These are phyloP conservation scores for Malassezia restricta DNA, from an alignment of 1,284 basidiomycete genomes.

Conservation along the genomic window DNA sequence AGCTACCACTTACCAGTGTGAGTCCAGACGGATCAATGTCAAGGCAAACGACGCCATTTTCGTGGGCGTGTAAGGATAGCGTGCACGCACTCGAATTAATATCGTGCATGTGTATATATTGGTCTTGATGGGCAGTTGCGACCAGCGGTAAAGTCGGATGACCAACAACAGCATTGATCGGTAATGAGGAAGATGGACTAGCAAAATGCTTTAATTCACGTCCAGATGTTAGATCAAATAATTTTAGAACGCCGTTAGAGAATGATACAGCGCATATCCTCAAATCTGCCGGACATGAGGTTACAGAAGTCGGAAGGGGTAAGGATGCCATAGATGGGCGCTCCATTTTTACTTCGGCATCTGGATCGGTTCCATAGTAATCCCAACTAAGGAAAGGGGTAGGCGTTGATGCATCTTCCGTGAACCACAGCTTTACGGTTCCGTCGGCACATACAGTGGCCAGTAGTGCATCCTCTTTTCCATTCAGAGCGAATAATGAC, in stretches of 20 bases:
- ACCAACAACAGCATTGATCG: constrained; percentile 77
- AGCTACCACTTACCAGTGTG: constrained; percentile 74
- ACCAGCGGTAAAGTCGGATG: constrained; percentile 81
- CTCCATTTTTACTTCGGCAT: constrained; percentile 30
- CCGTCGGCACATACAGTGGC: constrained; percentile 85
- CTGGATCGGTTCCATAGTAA: constrained; percentile 52
- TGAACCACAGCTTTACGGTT: constrained; percentile 71
- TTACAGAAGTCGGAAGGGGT: constrained; percentile 63
- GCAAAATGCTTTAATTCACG: constrained; percentile 61
- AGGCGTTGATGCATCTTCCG: neutral
- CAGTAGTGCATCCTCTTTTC: constrained; percentile 51
- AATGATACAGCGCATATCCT: constrained; percentile 60
- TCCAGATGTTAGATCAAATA: constrained; percentile 76
- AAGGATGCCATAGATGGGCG: constrained; percentile 45
- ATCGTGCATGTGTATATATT: constrained; percentile 79
- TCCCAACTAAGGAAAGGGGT: constrained; percentile 57
- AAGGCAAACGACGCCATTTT: constrained; percentile 78
- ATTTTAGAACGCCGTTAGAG: constrained; percentile 73
- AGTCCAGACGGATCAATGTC: constrained; percentile 76
- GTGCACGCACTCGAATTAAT: constrained; percentile 68
- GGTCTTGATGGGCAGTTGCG: constrained; percentile 84
- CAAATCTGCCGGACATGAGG: constrained; percentile 55
- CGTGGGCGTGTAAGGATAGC: constrained; percentile 76
- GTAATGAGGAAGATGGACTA: constrained; percentile 39
- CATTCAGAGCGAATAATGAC: constrained; percentile 49